Conservation (phyloP, 106 monocot genomes). For the Acanthochlamys bracteata region DNA sequence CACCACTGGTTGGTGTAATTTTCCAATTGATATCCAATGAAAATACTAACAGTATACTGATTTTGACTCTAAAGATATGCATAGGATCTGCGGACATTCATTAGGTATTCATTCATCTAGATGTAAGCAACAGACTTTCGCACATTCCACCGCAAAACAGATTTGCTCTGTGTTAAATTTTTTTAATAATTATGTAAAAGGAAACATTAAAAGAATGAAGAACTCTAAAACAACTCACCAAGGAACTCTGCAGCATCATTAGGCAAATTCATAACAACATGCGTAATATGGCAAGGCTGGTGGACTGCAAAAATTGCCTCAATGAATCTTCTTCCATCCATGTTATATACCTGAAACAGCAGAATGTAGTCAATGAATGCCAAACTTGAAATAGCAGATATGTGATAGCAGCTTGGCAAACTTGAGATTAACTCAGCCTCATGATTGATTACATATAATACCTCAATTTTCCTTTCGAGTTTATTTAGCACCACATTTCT, state of each 20-base stretch:
- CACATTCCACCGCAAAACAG: too few species aligned
- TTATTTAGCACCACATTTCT: conserved; percentile 85
- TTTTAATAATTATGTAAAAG: too few species aligned
- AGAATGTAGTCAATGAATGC: background rate
- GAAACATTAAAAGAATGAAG: background rate
- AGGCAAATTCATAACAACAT: conserved; percentile 97
- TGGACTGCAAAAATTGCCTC: conserved; percentile 35
- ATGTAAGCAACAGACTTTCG: too few species aligned
- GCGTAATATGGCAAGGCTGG: conserved; percentile 31
- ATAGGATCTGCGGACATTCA: too few species aligned
- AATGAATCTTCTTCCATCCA: conserved; percentile 96
- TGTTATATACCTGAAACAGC: conserved; percentile 64
- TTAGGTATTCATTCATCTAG: too few species aligned
- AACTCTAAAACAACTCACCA: conserved; percentile 31
- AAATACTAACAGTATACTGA: too few species aligned
- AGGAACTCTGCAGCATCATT: conserved; percentile 75
- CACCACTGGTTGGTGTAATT: too few species aligned
- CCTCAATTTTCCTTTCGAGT: conserved; percentile 87
- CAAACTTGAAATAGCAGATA: background rate
- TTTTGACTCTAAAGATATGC: too few species aligned
- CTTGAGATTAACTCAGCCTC: too few species aligned
- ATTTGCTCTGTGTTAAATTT: too few species aligned
- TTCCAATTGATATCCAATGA: too few species aligned
- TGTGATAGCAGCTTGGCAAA: too few species aligned
- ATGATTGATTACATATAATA: conserved; percentile 4